Evolutionary conservation across 805 yeast genomes (phyloP).

Genomic region (Nakazawaea sp.): DNA sequence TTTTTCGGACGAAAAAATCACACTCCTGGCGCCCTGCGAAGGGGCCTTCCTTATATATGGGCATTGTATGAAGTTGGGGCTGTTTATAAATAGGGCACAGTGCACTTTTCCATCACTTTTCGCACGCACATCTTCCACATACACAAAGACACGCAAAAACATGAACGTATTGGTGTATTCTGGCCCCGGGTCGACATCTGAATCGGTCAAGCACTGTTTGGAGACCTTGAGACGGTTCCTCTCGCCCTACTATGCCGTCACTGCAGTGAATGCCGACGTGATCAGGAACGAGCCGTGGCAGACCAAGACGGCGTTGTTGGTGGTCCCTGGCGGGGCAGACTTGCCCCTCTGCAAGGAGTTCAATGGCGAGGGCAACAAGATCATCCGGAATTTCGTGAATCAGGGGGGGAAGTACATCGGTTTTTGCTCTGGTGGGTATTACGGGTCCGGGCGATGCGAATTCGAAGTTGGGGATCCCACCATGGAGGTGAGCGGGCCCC

Average conservation of each 20-base stretch:
- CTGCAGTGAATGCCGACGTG: conserved; percentile 55
- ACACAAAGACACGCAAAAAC: no score
- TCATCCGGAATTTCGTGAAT: conserved; percentile 57
- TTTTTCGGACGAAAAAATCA: no score
- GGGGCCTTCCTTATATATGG: no score
- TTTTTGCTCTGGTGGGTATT: conserved; percentile 95
- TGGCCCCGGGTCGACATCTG: conserved; percentile 81
- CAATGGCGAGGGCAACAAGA: conserved; percentile 60
- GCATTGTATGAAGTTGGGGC: no score
- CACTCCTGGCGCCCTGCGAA: no score
- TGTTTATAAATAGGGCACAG: no score
- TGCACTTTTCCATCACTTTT: no score
- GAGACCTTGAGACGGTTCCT: conserved; percentile 68
- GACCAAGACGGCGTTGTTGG: conserved; percentile 67
- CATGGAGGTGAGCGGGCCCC: conserved; percentile 77
- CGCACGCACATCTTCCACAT: no score
- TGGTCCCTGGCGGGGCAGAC: conserved; percentile 97
- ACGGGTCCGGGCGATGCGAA: conserved; percentile 66
- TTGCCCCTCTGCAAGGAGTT: conserved; percentile 72
- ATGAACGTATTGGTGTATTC: conserved; percentile 76
- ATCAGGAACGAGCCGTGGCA: conserved; percentile 85
- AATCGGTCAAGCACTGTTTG: conserved; percentile 76
- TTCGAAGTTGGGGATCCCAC: conserved; percentile 69
- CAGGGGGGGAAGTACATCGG: conserved; percentile 84
- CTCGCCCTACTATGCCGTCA: conserved; percentile 86